phyloP scores from a whole-genome alignment of 2,329 filamentous ascomycete genomes.

The Fusarium nurragi region DNA sequence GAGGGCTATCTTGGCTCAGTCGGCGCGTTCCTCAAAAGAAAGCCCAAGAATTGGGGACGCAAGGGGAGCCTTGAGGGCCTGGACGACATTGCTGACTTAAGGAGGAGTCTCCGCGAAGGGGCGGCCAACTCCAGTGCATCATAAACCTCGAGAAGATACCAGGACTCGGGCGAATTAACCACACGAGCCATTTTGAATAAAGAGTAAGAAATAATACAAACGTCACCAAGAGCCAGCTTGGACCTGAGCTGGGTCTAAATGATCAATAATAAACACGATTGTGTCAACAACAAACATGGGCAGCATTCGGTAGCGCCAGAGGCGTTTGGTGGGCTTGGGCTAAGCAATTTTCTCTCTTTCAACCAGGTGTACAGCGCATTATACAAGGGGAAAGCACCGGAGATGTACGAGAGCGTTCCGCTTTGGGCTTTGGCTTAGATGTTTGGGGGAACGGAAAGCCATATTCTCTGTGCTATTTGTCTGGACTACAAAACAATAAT shows the following conservation, averaged over 20 bases:
- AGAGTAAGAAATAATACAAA: constrained; percentile 8
- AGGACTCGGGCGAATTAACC: background rate
- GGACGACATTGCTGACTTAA: constrained; percentile 47
- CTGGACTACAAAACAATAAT: background rate
- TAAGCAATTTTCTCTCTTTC: constrained; percentile 19
- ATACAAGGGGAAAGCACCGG: constrained; percentile 2
- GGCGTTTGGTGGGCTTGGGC: constrained; percentile 31
- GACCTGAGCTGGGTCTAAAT: background rate
- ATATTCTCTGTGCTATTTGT: background rate
- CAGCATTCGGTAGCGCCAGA: constrained; percentile 16
- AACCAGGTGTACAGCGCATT: constrained; percentile 11
- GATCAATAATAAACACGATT: background rate
- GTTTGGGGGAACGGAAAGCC: background rate
- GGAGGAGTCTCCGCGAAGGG: constrained; percentile 37
- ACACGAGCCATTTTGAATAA: background rate
- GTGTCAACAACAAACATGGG: constrained; percentile 12
- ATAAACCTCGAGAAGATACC: background rate
- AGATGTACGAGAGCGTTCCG: background rate
- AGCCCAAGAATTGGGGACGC: constrained; percentile 90
- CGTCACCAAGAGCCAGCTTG: background rate
- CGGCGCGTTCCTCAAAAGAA: constrained; percentile 90
- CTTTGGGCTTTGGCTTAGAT: background rate
- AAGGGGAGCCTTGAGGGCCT: constrained; percentile 76
- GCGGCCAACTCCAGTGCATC: constrained; percentile 17
- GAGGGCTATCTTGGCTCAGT: constrained; percentile 96